These are phyloP conservation scores for Psidium friedrichsthalianum DNA, from an alignment of 345 rosid genomes.

Conservation along the genomic window DNA sequence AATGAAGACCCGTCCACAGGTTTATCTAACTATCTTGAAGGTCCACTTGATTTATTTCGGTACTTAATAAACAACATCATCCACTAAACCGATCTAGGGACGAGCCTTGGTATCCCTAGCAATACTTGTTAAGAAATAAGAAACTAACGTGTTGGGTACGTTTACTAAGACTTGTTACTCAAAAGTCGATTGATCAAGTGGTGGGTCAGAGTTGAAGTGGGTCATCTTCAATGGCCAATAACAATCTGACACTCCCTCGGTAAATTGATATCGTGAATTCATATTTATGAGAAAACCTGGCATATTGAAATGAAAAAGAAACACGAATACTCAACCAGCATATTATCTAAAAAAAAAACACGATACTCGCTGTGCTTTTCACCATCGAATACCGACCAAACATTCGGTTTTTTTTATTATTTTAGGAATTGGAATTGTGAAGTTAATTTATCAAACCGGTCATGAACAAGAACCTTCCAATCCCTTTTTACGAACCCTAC, in stretches of 20 bases:
- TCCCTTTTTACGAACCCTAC: not conserved
- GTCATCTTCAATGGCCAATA: not conserved
- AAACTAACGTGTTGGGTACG: not conserved
- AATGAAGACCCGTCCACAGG: not conserved
- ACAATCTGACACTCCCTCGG: not conserved
- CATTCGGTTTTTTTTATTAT: not conserved
- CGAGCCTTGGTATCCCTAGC: not conserved
- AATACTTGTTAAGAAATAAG: not conserved
- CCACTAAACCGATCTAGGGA: not conserved
- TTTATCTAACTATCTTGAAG: not conserved
- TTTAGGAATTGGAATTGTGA: not conserved
- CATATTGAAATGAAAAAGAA: not conserved
- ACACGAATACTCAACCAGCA: not conserved
- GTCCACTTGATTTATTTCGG: not conserved
- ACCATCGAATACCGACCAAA: not conserved
- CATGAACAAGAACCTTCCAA: not conserved
- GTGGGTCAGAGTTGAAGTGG: not conserved
- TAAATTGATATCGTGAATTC: not conserved
- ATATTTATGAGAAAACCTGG: not conserved
- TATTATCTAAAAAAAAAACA: not conserved
- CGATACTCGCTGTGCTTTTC: not conserved
- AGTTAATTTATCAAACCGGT: not conserved
- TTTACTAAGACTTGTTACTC: not conserved
- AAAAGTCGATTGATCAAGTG: not conserved
- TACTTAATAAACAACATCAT: not conserved